A percentile compares a stretch with the other conserved stretches of the same genome.
Conservation (phyloP, 2,329 filamentous ascomycete species). For the Sporothrix euskadiensis region DNA sequence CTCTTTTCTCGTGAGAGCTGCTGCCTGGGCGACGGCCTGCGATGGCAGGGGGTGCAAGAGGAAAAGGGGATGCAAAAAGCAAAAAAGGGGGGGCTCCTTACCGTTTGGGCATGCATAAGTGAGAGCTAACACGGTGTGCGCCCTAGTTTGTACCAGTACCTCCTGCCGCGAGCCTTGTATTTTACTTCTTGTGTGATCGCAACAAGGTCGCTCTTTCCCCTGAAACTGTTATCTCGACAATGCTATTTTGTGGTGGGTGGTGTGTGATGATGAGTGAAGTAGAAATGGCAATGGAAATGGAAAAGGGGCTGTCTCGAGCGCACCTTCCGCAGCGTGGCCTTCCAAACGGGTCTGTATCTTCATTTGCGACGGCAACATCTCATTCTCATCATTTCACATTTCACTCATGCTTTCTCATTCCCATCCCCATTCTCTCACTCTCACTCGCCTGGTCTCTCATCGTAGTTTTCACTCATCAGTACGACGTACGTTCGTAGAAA, state of each 20-base stretch:
- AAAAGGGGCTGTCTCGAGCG: neutral
- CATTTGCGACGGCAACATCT: neutral
- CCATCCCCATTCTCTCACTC: neutral
- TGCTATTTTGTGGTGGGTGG: neutral
- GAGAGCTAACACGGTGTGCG: neutral
- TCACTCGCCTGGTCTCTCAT: neutral
- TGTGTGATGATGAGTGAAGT: neutral
- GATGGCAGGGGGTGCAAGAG: neutral
- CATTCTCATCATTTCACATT: neutral
- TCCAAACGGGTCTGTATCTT: neutral
- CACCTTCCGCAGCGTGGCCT: neutral
- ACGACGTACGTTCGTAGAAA: neutral
- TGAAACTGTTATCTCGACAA: neutral
- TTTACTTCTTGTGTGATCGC: neutral
- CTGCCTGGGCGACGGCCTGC: slow-evolving; percentile 23
- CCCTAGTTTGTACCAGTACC: slow-evolving; percentile 4
- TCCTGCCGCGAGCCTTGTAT: neutral
- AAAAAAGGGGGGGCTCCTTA: neutral
- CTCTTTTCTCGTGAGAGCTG: neutral
- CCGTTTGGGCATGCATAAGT: slow-evolving; percentile 8
- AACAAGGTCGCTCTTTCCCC: slow-evolving; percentile 11
- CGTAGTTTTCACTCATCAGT: neutral
- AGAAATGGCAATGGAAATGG: neutral
- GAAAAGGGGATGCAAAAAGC: neutral
- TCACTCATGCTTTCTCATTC: neutral